Conservation (phyloP, 805 yeast species). For the Tetrapisispora arboricola region DNA sequence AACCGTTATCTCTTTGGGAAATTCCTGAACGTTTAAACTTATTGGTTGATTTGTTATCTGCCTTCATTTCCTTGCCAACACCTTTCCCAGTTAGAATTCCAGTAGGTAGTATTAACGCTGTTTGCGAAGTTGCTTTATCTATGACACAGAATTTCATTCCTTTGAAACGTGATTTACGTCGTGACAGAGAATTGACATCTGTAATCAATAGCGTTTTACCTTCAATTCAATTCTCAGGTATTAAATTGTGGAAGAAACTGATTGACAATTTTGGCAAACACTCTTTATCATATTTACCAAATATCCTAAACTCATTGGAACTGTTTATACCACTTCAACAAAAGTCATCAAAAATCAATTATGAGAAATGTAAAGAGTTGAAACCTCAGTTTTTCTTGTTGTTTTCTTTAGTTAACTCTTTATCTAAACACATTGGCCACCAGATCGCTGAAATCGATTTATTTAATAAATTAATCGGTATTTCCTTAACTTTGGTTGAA, state of each 20-base stretch:
- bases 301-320: constrained; percentile 47
- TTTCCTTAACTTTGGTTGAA: constrained; percentile 36
- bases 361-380: constrained; percentile 26
- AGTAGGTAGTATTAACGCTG: constrained; percentile 42
- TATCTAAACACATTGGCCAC: constrained; percentile 27
- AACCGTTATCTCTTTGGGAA: constrained; percentile 40
- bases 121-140: constrained; percentile 46
- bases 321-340: constrained; percentile 43
- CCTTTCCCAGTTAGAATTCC: constrained; percentile 52
- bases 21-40: constrained; percentile 43
- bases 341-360: constrained; percentile 33
- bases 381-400: constrained; percentile 17
- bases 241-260: constrained; percentile 31
- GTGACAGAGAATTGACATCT: constrained; percentile 40
- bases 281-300: constrained; percentile 38
- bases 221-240: constrained; percentile 37
- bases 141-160: constrained; percentile 46
- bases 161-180: constrained; percentile 45
- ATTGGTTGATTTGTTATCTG: constrained; percentile 36
- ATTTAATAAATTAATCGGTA: constrained; percentile 48
- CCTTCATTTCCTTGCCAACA: constrained; percentile 43
- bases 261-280: constrained; percentile 24
- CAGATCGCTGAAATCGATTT: constrained; percentile 40
- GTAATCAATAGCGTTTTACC: constrained; percentile 36
- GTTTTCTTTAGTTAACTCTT: constrained; percentile 13